Evolutionary conservation across 148 eudicot species (phyloP), one percentile per base, ranked within the genome.

Genomic region (Salicornia ramosissima): DNA sequence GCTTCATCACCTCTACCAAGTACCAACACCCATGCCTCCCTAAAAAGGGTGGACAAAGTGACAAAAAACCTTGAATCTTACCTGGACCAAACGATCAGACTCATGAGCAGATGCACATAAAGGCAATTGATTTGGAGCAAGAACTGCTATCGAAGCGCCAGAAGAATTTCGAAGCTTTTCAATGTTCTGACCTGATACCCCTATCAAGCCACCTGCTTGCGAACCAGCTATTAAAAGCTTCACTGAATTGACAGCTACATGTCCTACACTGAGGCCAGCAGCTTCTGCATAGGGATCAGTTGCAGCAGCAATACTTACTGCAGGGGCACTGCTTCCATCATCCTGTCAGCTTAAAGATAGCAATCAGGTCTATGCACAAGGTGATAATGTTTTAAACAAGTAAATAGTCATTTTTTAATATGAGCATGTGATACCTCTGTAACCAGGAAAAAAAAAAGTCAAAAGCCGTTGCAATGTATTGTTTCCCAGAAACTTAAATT

Each of bases 41-140:
- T 3, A 57, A 57, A 26, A 28, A 10, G 19, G 59, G 0, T 11
- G n/a, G n/a, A n/a, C n/a, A n/a, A n/a, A n/a, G 24, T 24, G 45
- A 66, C 33, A 80, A n/a, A 30, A 68, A 19, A 56, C 52, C 57
- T n/a, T 21, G 14, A 47, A 79, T 33, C 73, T 70, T 70, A 89
- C 97, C 91, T 92, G 97, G 16, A 92, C 93, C 71, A 92, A 84
- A 60, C 93, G 91, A 71, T 92, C 97, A 68, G 96, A 88, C 74
- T 92, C 97, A 71, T 84, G 90, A 52, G 93, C 91, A 73, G 97
- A 92, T 36, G 93, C 93, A 80, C 93, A 92, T 68, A 86, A 79
- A 68, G 97, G 97, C 76, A 92, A 79, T 64, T 89, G 97, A 77
- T 79, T 87, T 72, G 84, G 90, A 71, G 91, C 83, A 61, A 89